phyloP scores from a whole-genome alignment of 2,329 filamentous ascomycete species.

The Trichoderma guizhouense region DNA sequence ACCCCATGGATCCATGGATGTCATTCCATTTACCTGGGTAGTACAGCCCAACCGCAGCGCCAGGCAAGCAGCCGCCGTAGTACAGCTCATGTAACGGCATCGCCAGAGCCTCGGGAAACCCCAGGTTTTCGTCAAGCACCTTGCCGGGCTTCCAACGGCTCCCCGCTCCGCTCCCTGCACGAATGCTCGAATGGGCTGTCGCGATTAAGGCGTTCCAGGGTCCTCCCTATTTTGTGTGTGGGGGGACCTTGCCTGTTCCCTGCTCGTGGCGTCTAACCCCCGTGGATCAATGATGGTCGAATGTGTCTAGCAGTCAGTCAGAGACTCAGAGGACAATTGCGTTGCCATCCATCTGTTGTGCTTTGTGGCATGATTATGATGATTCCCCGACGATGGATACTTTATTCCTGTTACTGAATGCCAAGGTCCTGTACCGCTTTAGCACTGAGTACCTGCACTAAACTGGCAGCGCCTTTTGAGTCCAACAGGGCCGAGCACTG shows the following conservation, averaged over 20 bases:
- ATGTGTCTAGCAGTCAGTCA: background rate
- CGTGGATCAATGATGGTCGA: background rate
- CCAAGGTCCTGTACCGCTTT: background rate
- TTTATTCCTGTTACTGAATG: background rate
- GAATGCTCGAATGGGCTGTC: constrained; percentile 5
- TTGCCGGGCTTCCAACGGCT: background rate
- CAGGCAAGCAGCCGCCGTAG: background rate
- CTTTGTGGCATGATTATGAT: background rate
- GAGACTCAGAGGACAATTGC: background rate
- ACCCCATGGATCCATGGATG: background rate
- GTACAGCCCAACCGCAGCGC: background rate
- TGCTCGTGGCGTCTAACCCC: constrained; percentile 11
- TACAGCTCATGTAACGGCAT: background rate
- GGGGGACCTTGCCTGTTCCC: constrained; percentile 15
- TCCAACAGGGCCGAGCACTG: background rate
- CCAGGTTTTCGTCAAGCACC: constrained; percentile 5
- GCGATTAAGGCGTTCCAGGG: constrained; percentile 2
- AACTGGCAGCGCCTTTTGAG: background rate
- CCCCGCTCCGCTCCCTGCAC: constrained; percentile 4
- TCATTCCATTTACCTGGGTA: background rate
- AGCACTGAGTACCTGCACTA: background rate
- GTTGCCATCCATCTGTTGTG: background rate
- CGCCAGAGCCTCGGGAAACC: background rate
- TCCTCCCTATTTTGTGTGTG: background rate
- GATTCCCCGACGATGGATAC: background rate